These are phyloP conservation scores for Termitomyces sp. DNA, from an alignment of 768 basidiomycete genomes.

Conservation along the genomic window DNA sequence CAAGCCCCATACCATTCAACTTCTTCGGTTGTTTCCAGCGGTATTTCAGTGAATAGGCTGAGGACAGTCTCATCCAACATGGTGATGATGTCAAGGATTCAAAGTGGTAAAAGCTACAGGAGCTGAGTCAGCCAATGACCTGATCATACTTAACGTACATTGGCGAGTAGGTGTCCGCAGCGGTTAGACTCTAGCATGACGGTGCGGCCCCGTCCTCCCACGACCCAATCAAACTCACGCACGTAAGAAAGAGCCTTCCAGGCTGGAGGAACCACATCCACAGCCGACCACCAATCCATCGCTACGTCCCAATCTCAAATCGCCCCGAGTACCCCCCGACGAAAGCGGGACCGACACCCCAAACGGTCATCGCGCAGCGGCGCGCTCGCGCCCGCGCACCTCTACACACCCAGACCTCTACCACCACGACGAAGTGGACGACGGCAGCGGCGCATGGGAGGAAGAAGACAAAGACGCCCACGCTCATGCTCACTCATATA, in stretches of 20 bases:
- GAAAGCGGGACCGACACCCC: conserved; percentile 4
- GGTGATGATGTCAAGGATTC: too few species aligned
- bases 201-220: too few species aligned
- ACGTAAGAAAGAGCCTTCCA: conserved; percentile 36
- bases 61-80: too few species aligned
- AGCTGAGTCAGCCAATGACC: too few species aligned
- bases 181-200: too few species aligned
- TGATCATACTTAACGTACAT: too few species aligned
- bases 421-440: conserved; percentile 60
- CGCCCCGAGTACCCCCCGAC: conserved; percentile 16
- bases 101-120: too few species aligned
- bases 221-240: too few species aligned
- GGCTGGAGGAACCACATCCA: conserved; percentile 6
- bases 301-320: conserved; percentile 11
- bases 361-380: not conserved
- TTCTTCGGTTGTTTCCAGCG: too few species aligned
- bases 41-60: too few species aligned
- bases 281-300: conserved; percentile 22
- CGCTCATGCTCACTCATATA: not conserved
- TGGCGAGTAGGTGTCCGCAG: too few species aligned
- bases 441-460: conserved; percentile 70
- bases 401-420: conserved; percentile 13
- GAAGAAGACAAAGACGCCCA: conserved; percentile 47
- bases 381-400: conserved; percentile 12
- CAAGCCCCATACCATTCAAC: too few species aligned